Evolutionary conservation across 1,284 basidiomycete species (phyloP).

Genomic region (Volvariella volvacea): DNA sequence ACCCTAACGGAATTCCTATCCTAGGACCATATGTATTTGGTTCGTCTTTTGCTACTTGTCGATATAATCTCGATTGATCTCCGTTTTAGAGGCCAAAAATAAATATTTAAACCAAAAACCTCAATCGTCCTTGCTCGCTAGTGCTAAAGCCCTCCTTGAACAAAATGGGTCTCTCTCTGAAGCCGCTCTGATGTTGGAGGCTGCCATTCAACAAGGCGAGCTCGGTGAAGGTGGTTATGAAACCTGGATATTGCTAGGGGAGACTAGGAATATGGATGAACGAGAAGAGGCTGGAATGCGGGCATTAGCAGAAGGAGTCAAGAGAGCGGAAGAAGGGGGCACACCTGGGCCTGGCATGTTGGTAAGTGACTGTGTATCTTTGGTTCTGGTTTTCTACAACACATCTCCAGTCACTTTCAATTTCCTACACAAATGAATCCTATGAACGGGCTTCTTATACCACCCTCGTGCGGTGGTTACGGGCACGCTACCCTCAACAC

Average conservation of each 20-base stretch:
- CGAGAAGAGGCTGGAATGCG: constrained; percentile 75
- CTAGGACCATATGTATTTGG: constrained; percentile 72
- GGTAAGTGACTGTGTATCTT: constrained; percentile 39
- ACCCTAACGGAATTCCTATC: constrained; percentile 68
- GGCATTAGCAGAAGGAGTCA: constrained; percentile 66
- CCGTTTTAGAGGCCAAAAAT: constrained; percentile 43
- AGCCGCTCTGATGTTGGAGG: constrained; percentile 80
- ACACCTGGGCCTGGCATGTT: constrained; percentile 77
- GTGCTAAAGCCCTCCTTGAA: constrained; percentile 70
- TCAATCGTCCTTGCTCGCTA: constrained; percentile 52
- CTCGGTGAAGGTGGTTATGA: constrained; percentile 79
- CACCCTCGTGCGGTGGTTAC: constrained; percentile 86
- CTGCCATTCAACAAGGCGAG: constrained; percentile 77
- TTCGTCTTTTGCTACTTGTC: constrained; percentile 28
- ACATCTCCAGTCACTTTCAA: constrained; percentile 74
- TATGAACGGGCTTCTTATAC: constrained; percentile 86
- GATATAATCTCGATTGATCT: constrained; percentile 1
- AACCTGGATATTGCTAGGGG: constrained; percentile 91
- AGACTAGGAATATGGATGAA: constrained; percentile 96
- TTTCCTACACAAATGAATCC: constrained; percentile 96
- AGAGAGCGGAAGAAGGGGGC: constrained; percentile 52
- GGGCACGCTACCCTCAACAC: constrained; percentile 67
- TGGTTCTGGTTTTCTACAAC: constrained; percentile 3
- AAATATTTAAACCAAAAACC: constrained; percentile 53
- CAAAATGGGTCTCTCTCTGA: constrained; percentile 82